A percentile compares a stretch with the other conserved stretches of the same genome.
Evolutionary conservation across 495 filamentous ascomycete genomes (phyloP).

Genomic region (Thermochaetoides thermophila): DNA sequence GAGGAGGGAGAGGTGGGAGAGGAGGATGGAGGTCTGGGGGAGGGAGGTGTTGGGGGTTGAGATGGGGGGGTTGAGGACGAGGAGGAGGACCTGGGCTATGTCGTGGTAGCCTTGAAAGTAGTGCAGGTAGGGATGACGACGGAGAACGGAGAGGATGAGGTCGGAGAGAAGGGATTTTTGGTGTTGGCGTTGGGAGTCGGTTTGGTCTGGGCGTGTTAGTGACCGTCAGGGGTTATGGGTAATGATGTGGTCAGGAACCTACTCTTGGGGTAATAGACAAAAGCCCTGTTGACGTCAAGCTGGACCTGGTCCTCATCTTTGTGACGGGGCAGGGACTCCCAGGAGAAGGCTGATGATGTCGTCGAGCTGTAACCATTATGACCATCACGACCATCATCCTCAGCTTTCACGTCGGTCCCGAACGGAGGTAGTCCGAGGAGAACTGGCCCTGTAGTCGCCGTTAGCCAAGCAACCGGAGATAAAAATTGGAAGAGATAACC

Average conservation of each 20-base stretch:
- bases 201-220: slow-evolving; percentile 20
- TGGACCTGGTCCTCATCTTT: slow-evolving; percentile 78
- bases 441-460: slow-evolving; percentile 57
- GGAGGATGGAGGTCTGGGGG: too few species aligned
- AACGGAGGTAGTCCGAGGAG: slow-evolving; percentile 43
- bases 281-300: slow-evolving; percentile 87
- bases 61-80: slow-evolving; percentile 50
- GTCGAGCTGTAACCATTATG: too few species aligned
- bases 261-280: slow-evolving; percentile 90
- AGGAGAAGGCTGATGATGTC: slow-evolving; percentile 23
- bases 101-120: slow-evolving; percentile 99
- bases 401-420: slow-evolving; percentile 3
- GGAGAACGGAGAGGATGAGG: slow-evolving; percentile 61
- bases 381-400: slow-evolving; percentile 6
- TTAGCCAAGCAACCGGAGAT: too few species aligned
- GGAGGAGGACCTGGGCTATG: slow-evolving; percentile 89
- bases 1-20: slow-evolving; percentile 68
- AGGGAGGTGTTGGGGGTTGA: slow-evolving; percentile 32
- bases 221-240: background rate
- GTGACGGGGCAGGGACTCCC: slow-evolving; percentile 48
- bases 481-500: too few species aligned
- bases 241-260: slow-evolving; percentile 8
- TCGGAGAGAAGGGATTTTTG: slow-evolving; percentile 59
- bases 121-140: slow-evolving; percentile 69
- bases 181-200: slow-evolving; percentile 42